phyloP scores from a whole-genome alignment of 1,139 yeast genomes.

The Sugiyamaella xylanicola region DNA sequence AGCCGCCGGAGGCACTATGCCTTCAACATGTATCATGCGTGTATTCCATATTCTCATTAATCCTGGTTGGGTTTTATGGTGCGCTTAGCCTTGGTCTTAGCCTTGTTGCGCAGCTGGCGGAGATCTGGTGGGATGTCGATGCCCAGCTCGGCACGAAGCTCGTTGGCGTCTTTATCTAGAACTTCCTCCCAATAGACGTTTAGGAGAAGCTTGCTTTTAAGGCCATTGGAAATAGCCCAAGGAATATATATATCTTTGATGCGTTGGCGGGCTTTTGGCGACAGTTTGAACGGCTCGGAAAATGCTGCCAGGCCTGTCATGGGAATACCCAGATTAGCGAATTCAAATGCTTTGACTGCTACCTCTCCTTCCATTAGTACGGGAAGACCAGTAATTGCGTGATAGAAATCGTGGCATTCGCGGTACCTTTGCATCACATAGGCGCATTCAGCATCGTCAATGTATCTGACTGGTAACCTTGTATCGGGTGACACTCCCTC shows the following conservation, averaged over 20 bases:
- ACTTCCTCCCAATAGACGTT: conserved; percentile 93
- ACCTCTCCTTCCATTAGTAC: conserved; percentile 94
- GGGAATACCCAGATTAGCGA: conserved; percentile 88
- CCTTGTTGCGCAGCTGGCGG: conserved; percentile 57
- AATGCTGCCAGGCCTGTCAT: conserved; percentile 94
- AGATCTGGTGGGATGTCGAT: conserved; percentile 79
- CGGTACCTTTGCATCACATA: conserved; percentile 90
- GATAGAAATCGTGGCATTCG: conserved; percentile 97
- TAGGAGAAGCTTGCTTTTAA: conserved; percentile 72
- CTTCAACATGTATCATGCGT: too few species aligned
- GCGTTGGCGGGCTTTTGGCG: conserved; percentile 53
- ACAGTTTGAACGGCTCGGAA: conserved; percentile 79
- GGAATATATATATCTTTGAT: conserved; percentile 69
- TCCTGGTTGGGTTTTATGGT: too few species aligned
- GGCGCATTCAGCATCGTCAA: conserved; percentile 89
- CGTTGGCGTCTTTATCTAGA: conserved; percentile 70
- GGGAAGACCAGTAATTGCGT: conserved; percentile 87
- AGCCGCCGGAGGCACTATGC: not conserved
- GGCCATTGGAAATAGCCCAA: conserved; percentile 82
- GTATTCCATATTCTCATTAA: too few species aligned
- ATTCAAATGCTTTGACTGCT: conserved; percentile 89
- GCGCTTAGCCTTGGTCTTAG: conserved; percentile 3
- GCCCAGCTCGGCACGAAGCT: conserved; percentile 68
- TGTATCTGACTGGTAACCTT: conserved; percentile 80
- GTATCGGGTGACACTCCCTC: conserved; percentile 96